Evolutionary conservation across 108 stramenopile species (phyloP).

Genomic region (Pseudonitzschia multiseries): DNA sequence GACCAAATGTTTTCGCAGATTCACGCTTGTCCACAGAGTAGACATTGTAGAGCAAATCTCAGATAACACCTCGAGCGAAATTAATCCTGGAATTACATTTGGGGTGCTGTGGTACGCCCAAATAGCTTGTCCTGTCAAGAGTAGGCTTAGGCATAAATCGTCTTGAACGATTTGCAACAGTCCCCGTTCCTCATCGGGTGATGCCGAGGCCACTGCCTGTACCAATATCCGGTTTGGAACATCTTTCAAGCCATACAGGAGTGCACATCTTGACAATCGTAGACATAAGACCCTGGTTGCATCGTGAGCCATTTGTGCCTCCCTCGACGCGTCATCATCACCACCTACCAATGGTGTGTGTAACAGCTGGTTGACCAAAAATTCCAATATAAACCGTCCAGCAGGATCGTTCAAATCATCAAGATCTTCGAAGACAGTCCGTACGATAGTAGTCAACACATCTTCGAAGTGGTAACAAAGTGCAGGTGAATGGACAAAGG

Average conservation of each 20-base stretch:
- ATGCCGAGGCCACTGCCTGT: conserved; percentile 18
- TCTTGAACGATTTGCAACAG: conserved; percentile 70
- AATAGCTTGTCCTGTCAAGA: conserved; percentile 82
- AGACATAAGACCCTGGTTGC: conserved; percentile 73
- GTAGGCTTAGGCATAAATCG: conserved; percentile 78
- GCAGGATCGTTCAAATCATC: conserved; percentile 27
- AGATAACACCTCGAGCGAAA: conserved; percentile 68
- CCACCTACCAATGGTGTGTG: conserved; percentile 57
- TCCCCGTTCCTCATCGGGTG: conserved; percentile 29
- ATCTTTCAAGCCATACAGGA: conserved; percentile 48
- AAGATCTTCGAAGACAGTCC: conserved; percentile 53
- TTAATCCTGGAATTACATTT: conserved; percentile 42
- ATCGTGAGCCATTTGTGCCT: conserved; percentile 59
- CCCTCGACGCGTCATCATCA: conserved; percentile 48
- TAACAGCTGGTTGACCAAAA: conserved; percentile 71
- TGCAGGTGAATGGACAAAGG: conserved; percentile 79
- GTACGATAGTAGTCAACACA: conserved; percentile 63
- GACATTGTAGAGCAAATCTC: conserved; percentile 81
- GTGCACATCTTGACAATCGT: conserved; percentile 60
- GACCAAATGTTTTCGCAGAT: conserved; percentile 51
- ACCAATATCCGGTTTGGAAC: conserved; percentile 18
- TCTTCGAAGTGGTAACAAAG: conserved; percentile 83
- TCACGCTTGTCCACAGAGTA: conserved; percentile 62
- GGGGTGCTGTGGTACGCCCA: conserved; percentile 66
- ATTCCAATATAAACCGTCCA: conserved; percentile 58